Base-by-base conservation (phyloP, 2,329 filamentous ascomycete species). In the Penicillium frequentans region DNA sequence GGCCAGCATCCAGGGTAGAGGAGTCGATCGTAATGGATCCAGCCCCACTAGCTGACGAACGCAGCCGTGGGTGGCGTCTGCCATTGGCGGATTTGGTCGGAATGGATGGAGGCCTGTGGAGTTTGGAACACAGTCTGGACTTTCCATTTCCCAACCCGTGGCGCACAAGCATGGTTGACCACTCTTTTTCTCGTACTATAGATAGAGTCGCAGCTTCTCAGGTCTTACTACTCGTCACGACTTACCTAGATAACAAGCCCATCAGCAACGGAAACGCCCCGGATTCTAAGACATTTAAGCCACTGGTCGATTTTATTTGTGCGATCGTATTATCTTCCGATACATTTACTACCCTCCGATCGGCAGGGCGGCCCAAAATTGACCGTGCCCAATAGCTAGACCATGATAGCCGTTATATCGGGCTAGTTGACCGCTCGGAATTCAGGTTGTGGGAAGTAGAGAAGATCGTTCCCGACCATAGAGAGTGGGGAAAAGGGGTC, bases 11-110 rank as follows among this genome's bases (percentile, higher is more conserved):
- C 48, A 65, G 58, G 55, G 55, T 59, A 52, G 27, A 16, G 31
- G 50, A 64, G 64, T 58, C 57, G 61, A 63, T 63, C 64, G 59
- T 45, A 66, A 67, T 66, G 63, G 63, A 60, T 52, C 19, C 5
- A 45, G 39, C 39, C 49, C 64, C 64, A 64, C 63, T 58, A 42
- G 64, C 64, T 66, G 64, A 67, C 64, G 64, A 67, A 58, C 63
- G 50, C 59, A 55, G 10, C 47, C 39, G 23, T 26, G 24, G 33
- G 24, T 6, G 6, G 26, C 21, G 14, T 3, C 11, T 26, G 48
- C 51, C 3, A 66, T 61, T 65, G 62, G 64, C 39, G 54, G 62
- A 48, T 8, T 29, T 16, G 46, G 31, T 55, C 62, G 56, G 57
- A 60, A 56, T 59, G 37, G 29, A 49, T 55, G 61, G 53, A 39